Conservation (phyloP, 108 stramenopile species). For the Nannochloropsis salina region DNA sequence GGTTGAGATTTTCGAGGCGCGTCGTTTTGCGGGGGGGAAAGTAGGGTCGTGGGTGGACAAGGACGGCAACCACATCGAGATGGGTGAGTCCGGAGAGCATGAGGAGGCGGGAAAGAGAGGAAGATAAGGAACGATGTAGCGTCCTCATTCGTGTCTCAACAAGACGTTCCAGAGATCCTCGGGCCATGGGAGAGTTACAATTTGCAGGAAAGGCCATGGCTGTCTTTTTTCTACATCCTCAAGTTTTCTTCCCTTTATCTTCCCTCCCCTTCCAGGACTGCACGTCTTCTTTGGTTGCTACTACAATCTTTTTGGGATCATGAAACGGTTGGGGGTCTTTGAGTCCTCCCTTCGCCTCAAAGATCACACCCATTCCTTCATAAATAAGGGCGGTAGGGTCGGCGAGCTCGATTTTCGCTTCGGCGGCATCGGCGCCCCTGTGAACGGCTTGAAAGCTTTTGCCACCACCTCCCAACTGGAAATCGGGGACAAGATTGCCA, state of each 20-base stretch:
- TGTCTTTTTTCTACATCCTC: neutral
- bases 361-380: conserved; percentile 86
- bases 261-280: conserved; percentile 51
- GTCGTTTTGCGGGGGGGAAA: conserved; percentile 86
- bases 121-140: neutral
- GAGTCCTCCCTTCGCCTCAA: conserved; percentile 79
- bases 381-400: conserved; percentile 78
- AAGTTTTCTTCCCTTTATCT: neutral
- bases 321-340: conserved; percentile 84
- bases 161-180: neutral
- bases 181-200: neutral
- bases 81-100: conserved; percentile 55
- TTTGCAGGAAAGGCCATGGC: neutral
- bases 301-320: conserved; percentile 96
- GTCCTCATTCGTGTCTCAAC: neutral
- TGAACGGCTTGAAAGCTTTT: conserved; percentile 82
- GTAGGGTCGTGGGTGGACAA: conserved; percentile 84
- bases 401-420: conserved; percentile 83
- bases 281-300: conserved; percentile 97
- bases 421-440: conserved; percentile 83
- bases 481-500: conserved; percentile 77
- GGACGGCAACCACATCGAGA: conserved; percentile 95
- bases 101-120: neutral
- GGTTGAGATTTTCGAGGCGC: conserved; percentile 85
- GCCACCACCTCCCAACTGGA: conserved; percentile 78